Conservation (phyloP, 2,329 filamentous ascomycete species). For the Onygena corvina region DNA sequence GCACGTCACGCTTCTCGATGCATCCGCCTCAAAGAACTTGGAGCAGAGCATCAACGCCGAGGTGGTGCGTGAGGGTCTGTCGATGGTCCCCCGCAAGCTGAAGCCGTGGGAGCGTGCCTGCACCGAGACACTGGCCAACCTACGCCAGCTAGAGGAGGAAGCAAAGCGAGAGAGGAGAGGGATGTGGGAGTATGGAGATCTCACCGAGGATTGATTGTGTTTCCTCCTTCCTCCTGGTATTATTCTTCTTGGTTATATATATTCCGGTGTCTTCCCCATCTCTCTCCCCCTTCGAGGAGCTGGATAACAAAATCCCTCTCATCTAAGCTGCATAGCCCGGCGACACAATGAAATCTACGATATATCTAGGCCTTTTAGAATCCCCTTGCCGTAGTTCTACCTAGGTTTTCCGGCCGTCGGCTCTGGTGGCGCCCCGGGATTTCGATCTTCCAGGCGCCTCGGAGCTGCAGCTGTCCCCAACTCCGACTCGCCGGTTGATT, state of each 20-base stretch:
- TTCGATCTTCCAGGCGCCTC: not conserved
- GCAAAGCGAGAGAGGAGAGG: slow-evolving; percentile 72
- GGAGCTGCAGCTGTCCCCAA: not conserved
- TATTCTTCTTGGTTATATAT: not conserved
- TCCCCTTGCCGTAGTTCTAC: too few relatives aligned
- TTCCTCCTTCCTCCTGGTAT: not conserved
- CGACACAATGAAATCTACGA: too few relatives aligned
- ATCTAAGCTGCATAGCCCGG: not conserved
- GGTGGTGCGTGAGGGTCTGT: slow-evolving; percentile 68
- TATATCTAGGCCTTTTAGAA: too few relatives aligned
- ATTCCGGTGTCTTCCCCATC: not conserved
- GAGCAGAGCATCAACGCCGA: slow-evolving; percentile 84
- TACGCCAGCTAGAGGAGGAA: slow-evolving; percentile 61
- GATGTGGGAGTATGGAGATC: slow-evolving; percentile 97
- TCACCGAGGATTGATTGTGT: slow-evolving; percentile 66
- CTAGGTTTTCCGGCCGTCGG: too few relatives aligned
- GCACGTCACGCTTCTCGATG: slow-evolving; percentile 80
- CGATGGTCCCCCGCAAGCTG: slow-evolving; percentile 83
- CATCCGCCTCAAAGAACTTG: slow-evolving; percentile 48
- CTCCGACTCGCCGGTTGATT: too few relatives aligned
- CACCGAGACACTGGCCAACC: slow-evolving; percentile 55
- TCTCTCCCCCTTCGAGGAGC: not conserved
- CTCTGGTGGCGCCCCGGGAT: not conserved
- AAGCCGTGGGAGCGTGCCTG: slow-evolving; percentile 81
- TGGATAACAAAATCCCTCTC: not conserved